Evolutionary conservation across 805 yeast genomes (phyloP), one percentile per base, ranked within the genome.

Genomic region (Wickerhamomyces chambardii): DNA sequence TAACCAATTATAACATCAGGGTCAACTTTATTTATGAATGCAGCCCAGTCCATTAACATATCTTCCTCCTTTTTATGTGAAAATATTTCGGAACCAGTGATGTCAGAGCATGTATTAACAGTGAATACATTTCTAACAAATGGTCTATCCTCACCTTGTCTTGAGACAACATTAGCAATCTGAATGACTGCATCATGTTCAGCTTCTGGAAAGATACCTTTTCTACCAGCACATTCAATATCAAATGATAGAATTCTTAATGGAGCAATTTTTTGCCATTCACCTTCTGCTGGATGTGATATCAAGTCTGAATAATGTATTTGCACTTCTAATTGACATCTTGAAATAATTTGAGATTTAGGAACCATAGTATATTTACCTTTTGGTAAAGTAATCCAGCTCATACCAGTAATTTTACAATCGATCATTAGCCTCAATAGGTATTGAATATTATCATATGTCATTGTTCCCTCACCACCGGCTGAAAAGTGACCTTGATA

Each of bases 1-100:
- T 92, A 92, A 33, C 99, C 99, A 48, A 94, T 92, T 29, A 92
- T 82, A 33, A 92, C 94, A 61, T 92, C 99, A 0, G 99, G 95
- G 58, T 92, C 99, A 6, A 76, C 82, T 40, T 77, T 72, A 5
- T 76, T 78, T 11, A 92, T 73, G 50, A 94, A 94, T 26, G 87
- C 84, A 44, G 74, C 73, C 99, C 99, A 92, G 30, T 69, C 72
- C 63, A 70, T 59, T 36, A 92, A 61, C 95, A 92, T 80, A 22
- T 85, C 94, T 21, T 68, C 70, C 56, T 92, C 98, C 14, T 71
- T 72, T 33, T 73, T 65, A 56, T 75, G 78, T 30, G 84, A 83
- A 50, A 78, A 78, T 17, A 87, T 84, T 50, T 90, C 87, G 4
- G 95, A 83, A 3, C 98, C 98, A 15, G 92, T 90, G 39, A 92